Evolutionary conservation across 495 filamentous ascomycete species (phyloP).

Genomic region (Echria macrotheca): DNA sequence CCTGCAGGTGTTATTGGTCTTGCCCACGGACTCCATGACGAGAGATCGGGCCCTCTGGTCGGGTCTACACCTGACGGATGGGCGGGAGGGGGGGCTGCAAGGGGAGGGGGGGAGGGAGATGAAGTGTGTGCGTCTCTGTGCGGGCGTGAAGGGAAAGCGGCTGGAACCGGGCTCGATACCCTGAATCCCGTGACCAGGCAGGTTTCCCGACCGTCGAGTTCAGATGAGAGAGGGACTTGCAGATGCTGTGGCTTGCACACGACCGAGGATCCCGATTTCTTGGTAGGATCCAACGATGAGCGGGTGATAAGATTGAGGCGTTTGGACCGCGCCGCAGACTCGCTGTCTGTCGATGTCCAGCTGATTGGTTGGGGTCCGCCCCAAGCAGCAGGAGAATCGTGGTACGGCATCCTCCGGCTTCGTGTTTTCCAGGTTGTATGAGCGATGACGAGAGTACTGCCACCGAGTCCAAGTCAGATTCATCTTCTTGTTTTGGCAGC

Average conservation of each 20-base stretch:
- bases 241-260: background rate
- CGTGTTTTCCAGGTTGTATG: background rate
- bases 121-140: background rate
- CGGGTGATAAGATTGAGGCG: background rate
- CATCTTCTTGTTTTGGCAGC: background rate
- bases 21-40: background rate
- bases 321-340: too few species aligned
- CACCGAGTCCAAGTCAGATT: background rate
- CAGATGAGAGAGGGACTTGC: background rate
- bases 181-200: constrained; percentile 10
- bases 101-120: background rate
- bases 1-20: constrained; percentile 1
- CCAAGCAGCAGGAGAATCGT: background rate
- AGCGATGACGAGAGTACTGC: too few species aligned
- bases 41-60: background rate
- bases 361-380: background rate
- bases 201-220: background rate
- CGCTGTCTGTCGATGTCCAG: background rate
- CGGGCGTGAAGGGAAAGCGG: too few species aligned
- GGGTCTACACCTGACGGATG: background rate
- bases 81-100: background rate
- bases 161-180: background rate
- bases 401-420: constrained; percentile 3
- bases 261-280: background rate
- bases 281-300: background rate